Evolutionary conservation across 352 stramenopile species (phyloP).

Genomic region (Lagenidium sp.): DNA sequence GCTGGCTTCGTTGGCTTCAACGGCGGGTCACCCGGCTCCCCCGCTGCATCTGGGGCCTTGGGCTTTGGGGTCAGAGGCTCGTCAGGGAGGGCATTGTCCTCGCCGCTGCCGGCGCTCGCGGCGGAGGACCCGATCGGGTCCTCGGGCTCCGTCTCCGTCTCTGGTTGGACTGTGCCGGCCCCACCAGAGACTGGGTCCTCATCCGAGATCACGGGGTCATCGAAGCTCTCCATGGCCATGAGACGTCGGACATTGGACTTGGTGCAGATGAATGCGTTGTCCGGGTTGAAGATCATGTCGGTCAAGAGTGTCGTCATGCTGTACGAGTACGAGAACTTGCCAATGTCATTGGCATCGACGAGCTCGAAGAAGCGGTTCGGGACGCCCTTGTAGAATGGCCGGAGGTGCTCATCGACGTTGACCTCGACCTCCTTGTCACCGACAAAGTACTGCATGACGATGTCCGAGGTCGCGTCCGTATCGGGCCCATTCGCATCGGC

Average conservation of each 20-base stretch:
- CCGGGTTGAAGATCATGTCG: slow-evolving; percentile 3
- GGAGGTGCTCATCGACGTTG: slow-evolving; percentile 4
- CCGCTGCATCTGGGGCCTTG: no score
- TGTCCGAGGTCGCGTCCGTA: slow-evolving; percentile 1
- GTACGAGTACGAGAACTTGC: slow-evolving; percentile 2
- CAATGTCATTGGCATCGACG: slow-evolving; percentile 4
- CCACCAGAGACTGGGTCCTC: no score
- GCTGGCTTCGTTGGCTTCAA: no score
- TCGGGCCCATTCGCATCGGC: not conserved
- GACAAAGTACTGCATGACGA: slow-evolving; percentile 6
- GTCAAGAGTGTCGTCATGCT: slow-evolving; percentile 4
- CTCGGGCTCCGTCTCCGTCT: no score
- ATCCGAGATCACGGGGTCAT: no score
- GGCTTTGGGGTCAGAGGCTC: no score
- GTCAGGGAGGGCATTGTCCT: no score
- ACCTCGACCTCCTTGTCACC: slow-evolving; percentile 3
- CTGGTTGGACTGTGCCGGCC: no score
- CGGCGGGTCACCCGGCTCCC: no score
- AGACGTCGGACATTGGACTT: not conserved
- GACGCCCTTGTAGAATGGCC: slow-evolving; percentile 5
- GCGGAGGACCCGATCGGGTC: no score
- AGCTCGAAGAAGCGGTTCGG: slow-evolving; percentile 7
- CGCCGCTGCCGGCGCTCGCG: no score
- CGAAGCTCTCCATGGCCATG: no score
- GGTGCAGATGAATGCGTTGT: slow-evolving; percentile 1